phyloP scores from a whole-genome alignment of 2,329 filamentous ascomycete genomes.

The Fusarium keratoplasticum region DNA sequence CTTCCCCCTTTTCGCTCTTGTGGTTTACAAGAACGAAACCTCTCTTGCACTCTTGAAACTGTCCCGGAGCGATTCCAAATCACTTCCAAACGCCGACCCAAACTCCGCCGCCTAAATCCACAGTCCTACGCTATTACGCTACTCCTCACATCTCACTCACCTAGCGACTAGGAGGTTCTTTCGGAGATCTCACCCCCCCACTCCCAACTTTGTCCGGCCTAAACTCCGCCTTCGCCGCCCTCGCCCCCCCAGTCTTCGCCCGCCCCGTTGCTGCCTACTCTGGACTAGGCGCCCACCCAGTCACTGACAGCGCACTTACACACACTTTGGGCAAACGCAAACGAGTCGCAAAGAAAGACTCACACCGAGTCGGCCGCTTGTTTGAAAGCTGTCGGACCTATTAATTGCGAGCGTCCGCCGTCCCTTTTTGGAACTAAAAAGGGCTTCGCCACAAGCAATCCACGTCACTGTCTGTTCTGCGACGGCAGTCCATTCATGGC shows the following conservation, averaged over 20 bases:
- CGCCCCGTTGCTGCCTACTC: constrained; percentile 42
- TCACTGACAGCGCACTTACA: constrained; percentile 41
- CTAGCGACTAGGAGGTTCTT: constrained; percentile 13
- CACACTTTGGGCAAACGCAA: constrained; percentile 38
- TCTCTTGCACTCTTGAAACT: constrained; percentile 4
- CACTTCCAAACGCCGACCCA: constrained; percentile 13
- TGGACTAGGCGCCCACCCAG: constrained; percentile 39
- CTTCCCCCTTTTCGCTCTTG: neutral
- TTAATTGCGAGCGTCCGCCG: constrained; percentile 34
- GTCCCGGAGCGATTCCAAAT: constrained; percentile 14
- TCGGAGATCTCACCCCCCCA: constrained; percentile 26
- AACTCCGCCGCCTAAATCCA: constrained; percentile 36
- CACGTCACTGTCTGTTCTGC: constrained; percentile 40
- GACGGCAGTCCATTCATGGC: constrained; percentile 39
- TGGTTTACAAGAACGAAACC: constrained; percentile 5
- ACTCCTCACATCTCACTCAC: constrained; percentile 23
- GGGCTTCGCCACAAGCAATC: constrained; percentile 40
- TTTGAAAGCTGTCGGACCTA: constrained; percentile 30
- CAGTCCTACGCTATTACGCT: constrained; percentile 24
- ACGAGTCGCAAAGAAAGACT: constrained; percentile 38
- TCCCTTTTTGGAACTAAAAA: constrained; percentile 32
- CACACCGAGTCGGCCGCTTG: constrained; percentile 31
- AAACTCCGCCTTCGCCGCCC: constrained; percentile 37
- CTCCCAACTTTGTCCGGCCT: constrained; percentile 13
- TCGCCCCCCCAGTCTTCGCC: constrained; percentile 31